Evolutionary conservation across 352 stramenopile genomes (phyloP), one percentile per base, ranked within the genome.

Genomic region (Globisporangium splendens): DNA sequence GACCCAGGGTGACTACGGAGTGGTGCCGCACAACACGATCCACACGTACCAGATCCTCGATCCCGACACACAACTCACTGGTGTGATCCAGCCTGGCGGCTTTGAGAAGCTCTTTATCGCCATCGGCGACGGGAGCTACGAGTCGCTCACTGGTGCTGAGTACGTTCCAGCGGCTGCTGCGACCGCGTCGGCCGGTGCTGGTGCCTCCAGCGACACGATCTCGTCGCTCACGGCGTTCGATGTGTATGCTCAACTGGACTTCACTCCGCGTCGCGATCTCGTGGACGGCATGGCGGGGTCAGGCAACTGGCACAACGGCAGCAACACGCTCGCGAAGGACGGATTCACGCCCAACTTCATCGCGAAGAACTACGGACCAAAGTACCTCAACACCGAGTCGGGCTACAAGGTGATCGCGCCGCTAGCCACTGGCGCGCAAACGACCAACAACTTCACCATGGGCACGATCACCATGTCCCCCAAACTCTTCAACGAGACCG

Each of bases 61-160:
- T 50, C 74, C 74, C 11, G 74, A 83, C 64, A 83, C 72, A 55
- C 74, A 83, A 55, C 71, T 83, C 57, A 83, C 74, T 4, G 74
- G 74, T 10, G 69, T 83, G 46, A 83, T 83, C 60, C 74, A 83
- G 54, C 74, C 74, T 6, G 71, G 71, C 1, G 69, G 72, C 22
- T 83, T 83, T 33, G 74, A 83, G 62, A 61, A 68, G 62, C 74
- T 83, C 59, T 83, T 83, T 48, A 54, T 83, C n/a, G 58, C 72
- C 14, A 77, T 83, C 17, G 62, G 61, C 3, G 62, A 79, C 53
- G 75, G 69, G 20, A 61, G 51, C 11, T 75, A 73, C 64, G 71
- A 83, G 12, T 77, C 71, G 20, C 68, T 59, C 60, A 81, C 71
- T 31, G 71, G 69, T 20, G 60, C 74, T n/a, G 73, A 71, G 44